Evolutionary conservation across 805 yeast species (phyloP).

Genomic region (Pichia nakasei): DNA sequence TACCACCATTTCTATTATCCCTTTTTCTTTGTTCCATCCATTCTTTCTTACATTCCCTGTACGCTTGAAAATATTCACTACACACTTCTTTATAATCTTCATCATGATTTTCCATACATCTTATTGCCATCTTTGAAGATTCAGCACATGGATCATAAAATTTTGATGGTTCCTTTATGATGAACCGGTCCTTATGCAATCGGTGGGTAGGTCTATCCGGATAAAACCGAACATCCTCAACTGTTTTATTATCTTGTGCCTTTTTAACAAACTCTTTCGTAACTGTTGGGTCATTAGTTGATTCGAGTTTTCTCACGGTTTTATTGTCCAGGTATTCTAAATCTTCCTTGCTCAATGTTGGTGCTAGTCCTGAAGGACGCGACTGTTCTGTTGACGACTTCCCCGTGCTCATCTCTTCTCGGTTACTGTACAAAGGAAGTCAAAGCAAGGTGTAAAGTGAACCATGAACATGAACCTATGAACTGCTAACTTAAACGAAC

Average conservation of each 20-base stretch:
- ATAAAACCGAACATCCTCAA: slow-evolving; percentile 50
- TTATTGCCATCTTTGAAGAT: slow-evolving; percentile 76
- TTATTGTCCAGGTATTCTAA: slow-evolving; percentile 19
- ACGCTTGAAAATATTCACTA: slow-evolving; percentile 83
- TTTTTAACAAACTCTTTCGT: slow-evolving; percentile 43
- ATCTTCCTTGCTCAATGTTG: slow-evolving; percentile 12
- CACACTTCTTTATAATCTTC: slow-evolving; percentile 59
- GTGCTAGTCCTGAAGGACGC: slow-evolving; percentile 2
- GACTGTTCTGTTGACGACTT: neutral
- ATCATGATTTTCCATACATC: slow-evolving; percentile 72
- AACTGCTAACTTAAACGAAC: too few relatives aligned
- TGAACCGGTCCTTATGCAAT: slow-evolving; percentile 59
- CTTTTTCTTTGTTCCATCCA: slow-evolving; percentile 40
- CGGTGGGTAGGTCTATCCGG: slow-evolving; percentile 83
- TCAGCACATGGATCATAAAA: slow-evolving; percentile 92
- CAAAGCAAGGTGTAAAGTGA: too few relatives aligned
- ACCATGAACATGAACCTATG: too few relatives aligned
- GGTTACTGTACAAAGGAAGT: too few relatives aligned
- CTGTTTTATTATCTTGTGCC: slow-evolving; percentile 29
- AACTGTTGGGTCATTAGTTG: slow-evolving; percentile 10
- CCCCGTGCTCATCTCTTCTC: neutral
- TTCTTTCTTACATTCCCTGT: slow-evolving; percentile 80
- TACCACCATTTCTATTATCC: slow-evolving; percentile 22
- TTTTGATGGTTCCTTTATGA: slow-evolving; percentile 68
- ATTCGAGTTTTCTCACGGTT: slow-evolving; percentile 16